phyloP scores from a whole-genome alignment of 2,329 filamentous ascomycete genomes.

The Colletotrichum sp. region DNA sequence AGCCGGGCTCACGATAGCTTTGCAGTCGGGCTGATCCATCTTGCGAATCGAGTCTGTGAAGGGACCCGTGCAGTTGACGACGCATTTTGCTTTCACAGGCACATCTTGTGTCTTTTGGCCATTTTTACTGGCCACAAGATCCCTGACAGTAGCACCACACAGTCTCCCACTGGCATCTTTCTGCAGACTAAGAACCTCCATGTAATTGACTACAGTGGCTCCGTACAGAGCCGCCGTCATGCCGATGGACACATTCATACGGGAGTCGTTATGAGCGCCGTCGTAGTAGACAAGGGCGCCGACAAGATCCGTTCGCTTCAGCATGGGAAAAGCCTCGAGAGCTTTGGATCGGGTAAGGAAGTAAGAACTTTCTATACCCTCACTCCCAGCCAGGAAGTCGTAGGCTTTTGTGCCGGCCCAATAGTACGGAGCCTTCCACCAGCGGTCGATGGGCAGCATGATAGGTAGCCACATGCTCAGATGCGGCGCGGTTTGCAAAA shows the following conservation, averaged over 20 bases:
- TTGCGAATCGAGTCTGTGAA: constrained; percentile 87
- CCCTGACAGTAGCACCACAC: constrained; percentile 75
- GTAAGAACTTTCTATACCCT: constrained; percentile 89
- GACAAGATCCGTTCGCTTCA: constrained; percentile 78
- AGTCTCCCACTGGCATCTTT: constrained; percentile 77
- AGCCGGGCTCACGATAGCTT: constrained; percentile 84
- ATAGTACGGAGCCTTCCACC: constrained; percentile 81
- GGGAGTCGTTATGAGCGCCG: constrained; percentile 89
- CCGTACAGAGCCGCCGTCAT: constrained; percentile 91
- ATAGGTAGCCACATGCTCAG: constrained; percentile 77
- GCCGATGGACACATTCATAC: constrained; percentile 89
- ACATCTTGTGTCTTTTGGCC: constrained; percentile 68
- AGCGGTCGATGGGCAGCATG: constrained; percentile 76
- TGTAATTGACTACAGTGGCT: constrained; percentile 80
- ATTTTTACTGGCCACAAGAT: constrained; percentile 70
- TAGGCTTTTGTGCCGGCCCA: constrained; percentile 83
- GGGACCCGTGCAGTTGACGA: constrained; percentile 89
- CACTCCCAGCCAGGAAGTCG: constrained; percentile 82
- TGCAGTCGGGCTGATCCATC: constrained; percentile 75
- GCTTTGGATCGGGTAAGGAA: constrained; percentile 88
- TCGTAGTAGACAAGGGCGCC: constrained; percentile 91
- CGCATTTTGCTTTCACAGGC: constrained; percentile 75
- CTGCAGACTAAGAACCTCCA: constrained; percentile 77
- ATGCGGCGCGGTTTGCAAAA: constrained; percentile 76
- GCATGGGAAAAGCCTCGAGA: constrained; percentile 86